Base-by-base conservation (phyloP, 2,329 filamentous ascomycete genomes). In the Penicillium sp. region DNA sequence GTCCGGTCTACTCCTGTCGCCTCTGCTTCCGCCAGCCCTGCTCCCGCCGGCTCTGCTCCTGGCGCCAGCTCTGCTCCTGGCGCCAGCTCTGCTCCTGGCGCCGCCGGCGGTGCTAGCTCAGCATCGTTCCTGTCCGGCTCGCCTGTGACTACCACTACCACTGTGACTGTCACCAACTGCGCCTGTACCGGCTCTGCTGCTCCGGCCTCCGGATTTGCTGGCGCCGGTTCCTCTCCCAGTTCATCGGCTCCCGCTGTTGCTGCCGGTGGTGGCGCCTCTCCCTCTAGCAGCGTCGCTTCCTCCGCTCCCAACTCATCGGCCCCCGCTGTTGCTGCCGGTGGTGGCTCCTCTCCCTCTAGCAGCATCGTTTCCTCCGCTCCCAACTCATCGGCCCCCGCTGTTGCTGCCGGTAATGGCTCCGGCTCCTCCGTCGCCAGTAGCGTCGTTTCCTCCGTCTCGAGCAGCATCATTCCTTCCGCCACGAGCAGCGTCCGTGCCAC, bases 41-140 rank as follows among this genome's bases (percentile, higher is more conserved):
- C 29, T 16, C 29, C 38, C 8, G 23, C 23, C 8, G 18, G 35
- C 40, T 39, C 36, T 20, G 35, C 27, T 26, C 18, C n/a, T 6
- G 4, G n/a, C 22, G 50, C 32, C 32, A 35, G 31, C n/a, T 11
- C 44, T 4, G 44, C 28, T 2, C 40, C 53, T n/a, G n/a, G n/a
- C 23, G 44, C 16, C 7, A 23, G 22, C 22, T 23, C 22, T 9
- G 29, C 29, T 32, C 29, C 13, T 7, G 29, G 3, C 38, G 13
- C 31, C 40, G 36, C 31, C 20, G 39, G 23, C 23, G 14, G 10
- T 9, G 50, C 34, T 37, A 36, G 31, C 24, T 26, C 24, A 3
- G 24, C 24, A 3, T 3, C 3, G 24, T 8, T 3, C 24, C 3
- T 26, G 24, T 9, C 24, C 24, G 24, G 24, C 7, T 26, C 24